These are phyloP conservation scores for Graphiopsis chlorocephala DNA, from an alignment of 2,329 filamentous ascomycete genomes.

Conservation along the genomic window DNA sequence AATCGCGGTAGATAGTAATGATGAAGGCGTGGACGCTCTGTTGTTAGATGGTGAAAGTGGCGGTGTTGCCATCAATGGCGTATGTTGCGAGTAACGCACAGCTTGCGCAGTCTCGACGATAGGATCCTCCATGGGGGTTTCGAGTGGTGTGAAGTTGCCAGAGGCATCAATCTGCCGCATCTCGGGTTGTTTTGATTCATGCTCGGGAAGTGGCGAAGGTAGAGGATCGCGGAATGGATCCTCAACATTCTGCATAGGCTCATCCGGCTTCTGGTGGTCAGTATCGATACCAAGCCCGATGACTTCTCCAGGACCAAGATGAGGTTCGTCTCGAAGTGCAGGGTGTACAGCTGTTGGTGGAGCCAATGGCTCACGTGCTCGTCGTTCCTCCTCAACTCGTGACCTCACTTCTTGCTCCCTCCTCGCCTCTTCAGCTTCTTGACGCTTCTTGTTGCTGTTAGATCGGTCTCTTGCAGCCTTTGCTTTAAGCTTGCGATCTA, in stretches of 20 bases:
- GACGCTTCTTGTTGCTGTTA: constrained; percentile 32
- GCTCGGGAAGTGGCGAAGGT: constrained; percentile 19
- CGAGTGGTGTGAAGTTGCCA: constrained; percentile 35
- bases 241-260: constrained; percentile 9
- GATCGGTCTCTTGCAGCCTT: constrained; percentile 60
- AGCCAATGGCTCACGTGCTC: constrained; percentile 23
- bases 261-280: neutral
- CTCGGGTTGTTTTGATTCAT: constrained; percentile 16
- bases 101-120: constrained; percentile 50
- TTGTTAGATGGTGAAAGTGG: constrained; percentile 33
- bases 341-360: constrained; percentile 35
- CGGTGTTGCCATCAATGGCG: constrained; percentile 30
- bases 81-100: constrained; percentile 12
- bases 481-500: constrained; percentile 63
- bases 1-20: neutral
- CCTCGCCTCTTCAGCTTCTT: constrained; percentile 55
- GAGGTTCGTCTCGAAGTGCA: constrained; percentile 29
- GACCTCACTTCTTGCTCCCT: constrained; percentile 23
- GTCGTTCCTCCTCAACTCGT: constrained; percentile 28
- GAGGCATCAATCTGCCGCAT: constrained; percentile 1
- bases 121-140: constrained; percentile 45
- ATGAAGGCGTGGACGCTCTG: constrained; percentile 15
- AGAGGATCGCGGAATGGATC: constrained; percentile 30
- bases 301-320: constrained; percentile 19
- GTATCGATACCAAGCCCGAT: constrained; percentile 33